These are phyloP conservation scores for Fistulinella prunicolor DNA, from an alignment of 768 basidiomycete species.

Conservation along the genomic window DNA sequence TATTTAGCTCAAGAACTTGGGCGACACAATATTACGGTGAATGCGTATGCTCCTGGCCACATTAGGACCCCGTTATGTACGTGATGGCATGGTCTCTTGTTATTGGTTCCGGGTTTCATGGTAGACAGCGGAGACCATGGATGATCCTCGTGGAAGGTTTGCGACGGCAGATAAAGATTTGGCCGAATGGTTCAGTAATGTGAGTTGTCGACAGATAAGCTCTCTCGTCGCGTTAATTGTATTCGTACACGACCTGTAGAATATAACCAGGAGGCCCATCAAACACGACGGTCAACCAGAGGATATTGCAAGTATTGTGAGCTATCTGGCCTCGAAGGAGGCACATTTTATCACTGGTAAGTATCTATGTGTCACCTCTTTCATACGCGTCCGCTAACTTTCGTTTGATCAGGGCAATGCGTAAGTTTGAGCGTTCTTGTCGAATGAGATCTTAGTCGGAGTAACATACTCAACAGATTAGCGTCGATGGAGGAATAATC, in stretches of 20 bases:
- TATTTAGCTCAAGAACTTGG: constrained; percentile 30
- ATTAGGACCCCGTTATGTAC: constrained; percentile 33
- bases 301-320: constrained; percentile 35
- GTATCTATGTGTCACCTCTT: background rate
- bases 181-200: background rate
- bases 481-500: constrained; percentile 16
- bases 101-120: background rate
- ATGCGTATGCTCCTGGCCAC: constrained; percentile 39
- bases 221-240: background rate
- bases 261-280: background rate
- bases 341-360: constrained; percentile 36
- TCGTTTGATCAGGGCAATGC: constrained; percentile 19
- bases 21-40: constrained; percentile 37
- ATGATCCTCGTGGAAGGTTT: background rate
- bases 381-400: background rate
- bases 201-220: background rate
- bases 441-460: background rate
- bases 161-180: background rate
- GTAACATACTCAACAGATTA: constrained; percentile 8
- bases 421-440: constrained; percentile 9
- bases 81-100: background rate
- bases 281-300: constrained; percentile 26
- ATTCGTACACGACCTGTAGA: background rate
- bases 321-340: constrained; percentile 37
- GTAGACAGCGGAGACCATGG: background rate